phyloP scores from a whole-genome alignment of 306 rosid species.

The Sphenostylis stenocarpa region DNA sequence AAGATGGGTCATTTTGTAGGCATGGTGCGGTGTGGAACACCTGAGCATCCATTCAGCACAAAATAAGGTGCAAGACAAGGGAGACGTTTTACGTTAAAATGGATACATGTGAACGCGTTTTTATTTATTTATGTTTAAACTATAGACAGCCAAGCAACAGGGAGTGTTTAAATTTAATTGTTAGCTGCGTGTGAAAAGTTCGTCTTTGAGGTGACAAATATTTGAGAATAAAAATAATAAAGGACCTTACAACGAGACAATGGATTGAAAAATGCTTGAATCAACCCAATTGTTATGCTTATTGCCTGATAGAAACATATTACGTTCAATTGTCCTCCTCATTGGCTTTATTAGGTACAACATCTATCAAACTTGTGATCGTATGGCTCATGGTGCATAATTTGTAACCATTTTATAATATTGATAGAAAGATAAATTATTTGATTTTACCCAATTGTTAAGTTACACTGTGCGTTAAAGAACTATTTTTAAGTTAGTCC shows the following conservation, averaged over 20 bases:
- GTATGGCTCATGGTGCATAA: not conserved
- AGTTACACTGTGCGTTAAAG: not conserved
- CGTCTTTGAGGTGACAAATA: not conserved
- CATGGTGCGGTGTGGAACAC: conserved; percentile 8
- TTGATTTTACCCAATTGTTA: not conserved
- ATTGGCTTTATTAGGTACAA: not conserved
- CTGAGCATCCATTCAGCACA: conserved; percentile 22
- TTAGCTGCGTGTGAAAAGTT: conserved; percentile 37
- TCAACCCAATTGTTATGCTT: not conserved
- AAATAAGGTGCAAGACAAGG: not conserved
- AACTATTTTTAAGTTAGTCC: not conserved
- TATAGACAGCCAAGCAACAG: conserved; percentile 10
- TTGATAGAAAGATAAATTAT: not conserved
- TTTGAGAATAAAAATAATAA: not conserved
- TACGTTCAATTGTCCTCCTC: not conserved
- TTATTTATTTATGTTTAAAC: not conserved
- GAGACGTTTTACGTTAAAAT: not conserved
- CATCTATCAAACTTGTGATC: not conserved
- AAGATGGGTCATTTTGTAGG: conserved; percentile 10
- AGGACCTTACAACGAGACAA: not conserved
- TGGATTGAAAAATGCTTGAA: not conserved
- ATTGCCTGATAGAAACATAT: not conserved
- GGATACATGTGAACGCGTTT: conserved; percentile 16
- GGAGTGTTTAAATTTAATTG: conserved; percentile 8
- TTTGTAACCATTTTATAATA: not conserved